Evolutionary conservation across 2,329 filamentous ascomycete species (phyloP).

Genomic region (Neopestalotiopsis clavispora): DNA sequence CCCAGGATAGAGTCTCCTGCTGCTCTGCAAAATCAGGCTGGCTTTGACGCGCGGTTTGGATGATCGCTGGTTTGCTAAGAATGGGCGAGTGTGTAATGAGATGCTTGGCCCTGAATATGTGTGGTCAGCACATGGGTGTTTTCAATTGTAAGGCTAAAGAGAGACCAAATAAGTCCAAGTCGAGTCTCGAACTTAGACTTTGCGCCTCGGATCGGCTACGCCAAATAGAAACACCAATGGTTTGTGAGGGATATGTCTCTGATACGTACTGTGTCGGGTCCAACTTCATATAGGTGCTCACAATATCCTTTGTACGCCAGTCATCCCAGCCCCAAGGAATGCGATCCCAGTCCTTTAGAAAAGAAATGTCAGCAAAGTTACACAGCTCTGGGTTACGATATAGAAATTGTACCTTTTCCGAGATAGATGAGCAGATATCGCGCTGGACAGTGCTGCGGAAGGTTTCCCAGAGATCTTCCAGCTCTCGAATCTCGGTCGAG

Average conservation of each 20-base stretch:
- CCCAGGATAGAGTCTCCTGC: constrained; percentile 31
- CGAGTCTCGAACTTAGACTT: too few species aligned
- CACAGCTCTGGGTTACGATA: neutral
- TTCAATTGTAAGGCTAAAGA: neutral
- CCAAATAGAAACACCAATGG: too few species aligned
- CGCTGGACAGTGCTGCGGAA: constrained; percentile 31
- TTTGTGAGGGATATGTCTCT: neutral
- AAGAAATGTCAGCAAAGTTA: neutral
- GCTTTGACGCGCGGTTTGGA: constrained; percentile 44
- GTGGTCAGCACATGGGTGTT: neutral
- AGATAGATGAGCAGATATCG: constrained; percentile 36
- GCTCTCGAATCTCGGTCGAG: constrained; percentile 34
- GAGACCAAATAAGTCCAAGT: too few species aligned
- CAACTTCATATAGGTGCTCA: constrained; percentile 51
- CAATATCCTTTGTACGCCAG: constrained; percentile 34
- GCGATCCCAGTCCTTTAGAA: constrained; percentile 16
- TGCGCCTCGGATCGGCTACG: too few species aligned
- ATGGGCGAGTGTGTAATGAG: constrained; percentile 52
- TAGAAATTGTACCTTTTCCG: constrained; percentile 27
- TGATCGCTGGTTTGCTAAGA: constrained; percentile 50
- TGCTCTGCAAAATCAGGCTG: constrained; percentile 49
- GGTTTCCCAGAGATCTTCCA: constrained; percentile 29
- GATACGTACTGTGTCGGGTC: constrained; percentile 44
- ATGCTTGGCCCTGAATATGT: constrained; percentile 43
- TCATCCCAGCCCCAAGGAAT: constrained; percentile 34